Base-by-base conservation (phyloP, 2,329 filamentous ascomycete genomes). In the Blumeria hordei region DNA sequence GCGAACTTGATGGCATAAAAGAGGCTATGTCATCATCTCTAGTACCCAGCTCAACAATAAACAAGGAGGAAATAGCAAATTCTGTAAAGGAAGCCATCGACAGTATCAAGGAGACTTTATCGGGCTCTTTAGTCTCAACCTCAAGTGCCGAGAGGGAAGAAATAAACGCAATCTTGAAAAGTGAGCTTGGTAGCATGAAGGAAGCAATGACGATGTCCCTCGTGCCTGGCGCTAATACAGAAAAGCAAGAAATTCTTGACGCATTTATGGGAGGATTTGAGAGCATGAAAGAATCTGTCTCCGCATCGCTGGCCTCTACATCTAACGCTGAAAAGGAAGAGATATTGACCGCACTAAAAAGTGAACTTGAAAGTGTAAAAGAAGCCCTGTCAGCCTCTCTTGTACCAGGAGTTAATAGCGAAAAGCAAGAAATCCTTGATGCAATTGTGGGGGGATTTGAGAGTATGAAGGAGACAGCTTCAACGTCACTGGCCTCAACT, bases 1-100 rank as follows among this genome's bases (percentile, higher is more conserved):
- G 80, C 16, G 88, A 88, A 0, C 71, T 96, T 8, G 79, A 83
- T 53, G 71, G 74, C 55, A 68, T 83, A 28, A 75, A 77, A 37
- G 75, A 80, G 58, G 73, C 71, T 1, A 67, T 81, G 53, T 69
- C 72, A 8, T 68, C 71, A 35, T 73, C 73, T 32, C 61, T 80
- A 6, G 67, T 76, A 50, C 69, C 66, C 53, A 67, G 69, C 3
- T 70, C 6, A 11, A 16, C 5, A 4, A 28, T 12, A 14, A 47
- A 47, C 14, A 47, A 47, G 44, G 44, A 36, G 84, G 44, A 47
- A 8, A 28, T 47, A 12, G 14, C 33, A 11, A 18, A 47, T 3
- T 9, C 16, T 21, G 5, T 47, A 21, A 47, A 21, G 21, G 44
- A 47, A 28, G 44, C 10, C 12, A 28, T 47, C 33, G 44, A 47